Base-by-base conservation (phyloP, 805 yeast species). In the Monosporozyma aerobia region DNA sequence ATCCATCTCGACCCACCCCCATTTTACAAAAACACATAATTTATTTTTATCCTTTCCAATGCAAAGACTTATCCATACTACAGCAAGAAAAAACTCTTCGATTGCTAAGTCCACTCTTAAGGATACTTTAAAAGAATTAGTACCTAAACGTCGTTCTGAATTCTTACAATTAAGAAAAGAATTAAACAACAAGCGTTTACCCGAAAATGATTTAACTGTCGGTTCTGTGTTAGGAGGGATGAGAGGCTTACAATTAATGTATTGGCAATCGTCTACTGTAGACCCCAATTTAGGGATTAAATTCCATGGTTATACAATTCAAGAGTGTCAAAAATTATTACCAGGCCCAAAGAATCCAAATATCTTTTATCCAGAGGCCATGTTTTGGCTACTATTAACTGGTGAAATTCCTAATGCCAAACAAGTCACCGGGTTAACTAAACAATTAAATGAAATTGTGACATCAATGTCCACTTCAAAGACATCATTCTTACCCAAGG, bases 181-280 rank as follows among this genome's bases (percentile, higher is more conserved):
- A 19, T 59, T 64, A 49, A 67, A 65, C 8, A 56, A 57, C 52
- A 69, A 69, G 53, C 63, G 70, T 27, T 68, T 79, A 29, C 52
- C 44, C 13, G 41, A 43, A 30, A 82, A 80, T 6, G 73, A 73
- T 11, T 64, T 76, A 43, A 71, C 77, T 6, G 74, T 78, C 16
- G 73, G 72, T 19, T 69, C 72, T 37, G 59, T 77, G 10, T 54
- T 78, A 41, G 90, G 90, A 59, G 92, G 94, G 56, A 86, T 86
- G 92, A 77, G 92, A 66, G 90, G 90, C 51, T 77, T 82, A 67
- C 78, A 78, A 66, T 79, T 85, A 50, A 74, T 86, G 65, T 81
- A 84, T 53, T 86, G 94, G 94, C 90, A 85, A 64, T 83, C 89
- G 52, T 83, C 90, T 13, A 81, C 79, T 46, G 79, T 86, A 59